phyloP scores from a whole-genome alignment of 371 early-diverging fungal species.

The Mortierella sp. region DNA sequence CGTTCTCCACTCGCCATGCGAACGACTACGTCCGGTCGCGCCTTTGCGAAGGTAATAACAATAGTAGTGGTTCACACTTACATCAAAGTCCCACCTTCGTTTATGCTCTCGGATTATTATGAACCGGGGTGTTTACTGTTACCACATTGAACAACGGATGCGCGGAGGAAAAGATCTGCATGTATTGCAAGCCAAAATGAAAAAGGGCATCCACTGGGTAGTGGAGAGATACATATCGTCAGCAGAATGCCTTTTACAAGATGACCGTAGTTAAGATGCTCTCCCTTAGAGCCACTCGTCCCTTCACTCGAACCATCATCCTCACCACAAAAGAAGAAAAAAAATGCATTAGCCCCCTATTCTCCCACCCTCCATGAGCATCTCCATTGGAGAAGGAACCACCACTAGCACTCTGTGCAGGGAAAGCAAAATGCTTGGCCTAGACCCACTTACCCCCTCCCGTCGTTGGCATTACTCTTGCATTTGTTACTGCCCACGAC shows the following conservation, averaged over 20 bases:
- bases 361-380: background rate
- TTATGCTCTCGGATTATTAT: background rate
- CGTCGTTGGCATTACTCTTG: background rate
- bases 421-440: background rate
- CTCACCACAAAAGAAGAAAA: background rate
- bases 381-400: background rate
- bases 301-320: background rate
- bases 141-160: background rate
- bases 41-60: slow-evolving; percentile 59
- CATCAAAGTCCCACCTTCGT: background rate
- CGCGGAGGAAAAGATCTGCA: background rate
- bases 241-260: background rate
- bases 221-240: background rate
- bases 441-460: background rate
- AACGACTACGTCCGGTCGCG: slow-evolving; percentile 60
- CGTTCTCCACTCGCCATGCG: slow-evolving; percentile 37
- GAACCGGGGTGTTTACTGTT: background rate
- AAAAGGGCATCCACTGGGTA: background rate
- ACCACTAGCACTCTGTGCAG: background rate
- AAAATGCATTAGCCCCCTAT: background rate
- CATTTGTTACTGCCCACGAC: background rate
- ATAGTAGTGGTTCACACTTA: background rate
- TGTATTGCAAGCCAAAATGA: background rate
- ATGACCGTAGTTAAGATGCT: background rate
- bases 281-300: background rate